Base-by-base conservation (phyloP, 129 eudicot species). In the Pittosporum tobira region DNA sequence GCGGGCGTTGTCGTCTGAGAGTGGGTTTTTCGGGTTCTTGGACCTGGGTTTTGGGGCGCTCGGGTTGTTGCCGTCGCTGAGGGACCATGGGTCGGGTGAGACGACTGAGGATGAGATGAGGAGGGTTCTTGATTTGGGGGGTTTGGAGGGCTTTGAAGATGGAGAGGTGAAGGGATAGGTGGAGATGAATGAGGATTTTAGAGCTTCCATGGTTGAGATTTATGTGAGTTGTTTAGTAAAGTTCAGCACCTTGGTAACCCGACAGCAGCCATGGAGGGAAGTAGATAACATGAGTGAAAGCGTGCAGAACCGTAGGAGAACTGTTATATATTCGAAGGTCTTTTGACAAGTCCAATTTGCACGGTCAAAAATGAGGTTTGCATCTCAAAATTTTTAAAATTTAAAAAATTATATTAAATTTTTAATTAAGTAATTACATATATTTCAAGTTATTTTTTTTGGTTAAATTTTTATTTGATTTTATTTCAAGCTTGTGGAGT, bases 1-100 rank as follows among this genome's bases (percentile, higher is more conserved):
- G 23, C 99, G 94, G 27, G 99, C 94, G 51, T 86, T 81, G 84
- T 80, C 94, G 63, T 91, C 95, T 21, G 95, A 73, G 16, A 80
- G 95, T 19, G 79, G 86, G 31, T 82, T 85, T 30, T 90, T 90
- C 28, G 95, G 87, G 80, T 80, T 72, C 53, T 80, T 85, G 63
- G 86, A 73, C 57, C 62, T 83, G 75, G 95, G 95, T 69, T 83
- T 89, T 21, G 95, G 97, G 51, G 69, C 81, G 58, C 66, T 59
- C 70, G 61, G 36, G 43, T 36, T 46, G 74, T 85, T 82, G 70
- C 98, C 89, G 59, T 81, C 81, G 60, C 95, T 80, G 48, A 80
- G 81, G 4, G 89, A 63, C 98, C 98, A 91, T 21, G 94, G 94
- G 78, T 91, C 95, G 3, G 87, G 87, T 19, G 85, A 53, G 60